phyloP scores from a whole-genome alignment of 352 stramenopile species.

The Hyaloperonospora arabidopsidis region DNA sequence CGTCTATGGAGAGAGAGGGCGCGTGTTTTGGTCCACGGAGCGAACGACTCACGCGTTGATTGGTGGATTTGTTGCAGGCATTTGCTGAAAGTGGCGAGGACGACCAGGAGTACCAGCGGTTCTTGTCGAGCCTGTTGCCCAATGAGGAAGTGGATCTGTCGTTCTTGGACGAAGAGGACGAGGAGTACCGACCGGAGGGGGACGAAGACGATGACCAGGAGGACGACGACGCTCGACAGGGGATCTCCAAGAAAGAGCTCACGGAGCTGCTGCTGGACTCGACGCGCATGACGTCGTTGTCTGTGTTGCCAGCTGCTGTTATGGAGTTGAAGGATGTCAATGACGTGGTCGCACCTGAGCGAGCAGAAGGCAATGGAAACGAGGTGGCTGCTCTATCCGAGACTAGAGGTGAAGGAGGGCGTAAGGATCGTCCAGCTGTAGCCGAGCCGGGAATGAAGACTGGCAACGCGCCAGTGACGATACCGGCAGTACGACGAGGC shows the following conservation, averaged over 20 bases:
- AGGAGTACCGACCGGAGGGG: slow-evolving; percentile 68
- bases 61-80: slow-evolving; percentile 5
- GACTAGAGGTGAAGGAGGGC: neutral
- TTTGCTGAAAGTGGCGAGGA: slow-evolving; percentile 28
- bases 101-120: slow-evolving; percentile 74
- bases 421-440: slow-evolving; percentile 1
- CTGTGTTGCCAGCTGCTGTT: slow-evolving; percentile 10
- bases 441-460: slow-evolving; percentile 7
- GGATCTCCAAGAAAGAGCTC: slow-evolving; percentile 77
- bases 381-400: neutral
- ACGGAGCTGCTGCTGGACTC: slow-evolving; percentile 78
- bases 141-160: slow-evolving; percentile 63
- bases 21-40: slow-evolving; percentile 10
- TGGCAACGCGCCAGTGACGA: slow-evolving; percentile 1
- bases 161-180: slow-evolving; percentile 82
- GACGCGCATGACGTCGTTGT: slow-evolving; percentile 52
- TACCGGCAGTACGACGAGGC: slow-evolving; percentile 12
- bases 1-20: too few relatives aligned
- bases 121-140: slow-evolving; percentile 68
- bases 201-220: slow-evolving; percentile 75
- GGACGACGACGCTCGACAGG: slow-evolving; percentile 36
- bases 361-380: slow-evolving; percentile 1
- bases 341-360: neutral
- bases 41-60: neutral
- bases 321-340: slow-evolving; percentile 11